These are phyloP conservation scores for Cadophora sp. DNA, from an alignment of 2,329 filamentous ascomycete genomes.

Conservation along the genomic window DNA sequence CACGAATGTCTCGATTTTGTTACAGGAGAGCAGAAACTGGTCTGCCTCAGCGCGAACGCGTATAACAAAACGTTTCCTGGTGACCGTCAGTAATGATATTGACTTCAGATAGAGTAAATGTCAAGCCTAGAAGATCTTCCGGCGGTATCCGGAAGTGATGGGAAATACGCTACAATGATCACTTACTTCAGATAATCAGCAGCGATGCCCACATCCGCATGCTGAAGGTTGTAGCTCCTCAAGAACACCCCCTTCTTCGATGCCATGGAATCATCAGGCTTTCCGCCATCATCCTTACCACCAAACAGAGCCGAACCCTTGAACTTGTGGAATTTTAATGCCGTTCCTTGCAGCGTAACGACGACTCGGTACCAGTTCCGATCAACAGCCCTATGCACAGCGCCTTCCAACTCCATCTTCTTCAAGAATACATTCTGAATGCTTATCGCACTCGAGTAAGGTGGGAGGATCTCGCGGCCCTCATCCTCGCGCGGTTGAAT, in stretches of 20 bases:
- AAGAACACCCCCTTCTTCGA: constrained; percentile 62
- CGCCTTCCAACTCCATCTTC: constrained; percentile 71
- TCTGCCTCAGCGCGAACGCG: constrained; percentile 76
- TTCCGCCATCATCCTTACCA: constrained; percentile 54
- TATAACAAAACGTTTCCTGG: constrained; percentile 63
- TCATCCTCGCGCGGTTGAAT: constrained; percentile 47
- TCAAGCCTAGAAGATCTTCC: background rate
- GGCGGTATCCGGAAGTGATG: background rate
- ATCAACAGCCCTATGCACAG: constrained; percentile 66
- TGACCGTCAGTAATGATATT: constrained; percentile 12
- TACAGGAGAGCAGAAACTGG: constrained; percentile 73
- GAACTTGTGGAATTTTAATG: constrained; percentile 68
- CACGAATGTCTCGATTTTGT: constrained; percentile 69
- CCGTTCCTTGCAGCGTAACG: constrained; percentile 70
- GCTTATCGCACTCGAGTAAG: constrained; percentile 62
- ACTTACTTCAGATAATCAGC: constrained; percentile 73
- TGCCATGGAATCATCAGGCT: constrained; percentile 58
- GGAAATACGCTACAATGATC: background rate
- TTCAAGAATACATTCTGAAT: constrained; percentile 64
- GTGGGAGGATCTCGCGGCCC: constrained; percentile 56
- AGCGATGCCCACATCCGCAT: constrained; percentile 78
- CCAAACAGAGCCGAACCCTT: constrained; percentile 63
- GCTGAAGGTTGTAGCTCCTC: constrained; percentile 73
- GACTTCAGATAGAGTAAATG: background rate
- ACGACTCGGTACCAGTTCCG: constrained; percentile 70